phyloP scores from a whole-genome alignment of 257 asterid genomes.

The Solanum raphanifolium region DNA sequence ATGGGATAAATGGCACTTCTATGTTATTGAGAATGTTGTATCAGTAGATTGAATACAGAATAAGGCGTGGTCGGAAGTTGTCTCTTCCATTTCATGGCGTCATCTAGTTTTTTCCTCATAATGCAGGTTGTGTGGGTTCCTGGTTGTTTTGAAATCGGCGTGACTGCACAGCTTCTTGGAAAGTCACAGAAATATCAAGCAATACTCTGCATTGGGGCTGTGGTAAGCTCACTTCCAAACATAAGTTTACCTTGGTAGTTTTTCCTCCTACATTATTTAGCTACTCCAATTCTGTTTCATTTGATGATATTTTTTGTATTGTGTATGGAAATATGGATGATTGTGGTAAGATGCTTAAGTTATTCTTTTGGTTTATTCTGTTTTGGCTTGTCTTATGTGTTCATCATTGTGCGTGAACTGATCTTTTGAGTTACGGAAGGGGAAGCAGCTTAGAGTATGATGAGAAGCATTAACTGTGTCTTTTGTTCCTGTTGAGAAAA shows the following conservation, averaged over 20 bases:
- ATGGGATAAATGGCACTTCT: background rate
- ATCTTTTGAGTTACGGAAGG: background rate
- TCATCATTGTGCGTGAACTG: background rate
- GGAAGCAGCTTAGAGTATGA: background rate
- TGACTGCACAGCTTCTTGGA: slow-evolving; percentile 81
- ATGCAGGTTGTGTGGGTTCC: slow-evolving; percentile 95
- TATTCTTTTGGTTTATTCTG: background rate
- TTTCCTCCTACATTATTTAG: background rate
- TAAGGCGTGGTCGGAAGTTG: background rate
- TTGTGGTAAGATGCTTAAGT: background rate
- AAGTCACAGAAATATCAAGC: slow-evolving; percentile 73
- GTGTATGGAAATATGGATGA: background rate
- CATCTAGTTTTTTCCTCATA: background rate
- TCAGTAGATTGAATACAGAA: background rate
- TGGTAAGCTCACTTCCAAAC: slow-evolving; percentile 43
- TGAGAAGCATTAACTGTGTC: background rate
- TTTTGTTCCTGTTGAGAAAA: too few species aligned
- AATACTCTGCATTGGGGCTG: slow-evolving; percentile 89
- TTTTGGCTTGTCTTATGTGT: background rate
- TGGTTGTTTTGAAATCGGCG: slow-evolving; percentile 83
- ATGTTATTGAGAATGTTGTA: background rate
- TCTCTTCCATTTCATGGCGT: background rate
- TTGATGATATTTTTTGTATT: background rate
- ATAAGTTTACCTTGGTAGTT: background rate
- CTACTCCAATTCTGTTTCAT: background rate